Percentiles rank a stretch among this genome's conserved stretches.
These are phyloP conservation scores for Tetracladium setigerum DNA, from an alignment of 495 filamentous ascomycete genomes.

Conservation along the genomic window DNA sequence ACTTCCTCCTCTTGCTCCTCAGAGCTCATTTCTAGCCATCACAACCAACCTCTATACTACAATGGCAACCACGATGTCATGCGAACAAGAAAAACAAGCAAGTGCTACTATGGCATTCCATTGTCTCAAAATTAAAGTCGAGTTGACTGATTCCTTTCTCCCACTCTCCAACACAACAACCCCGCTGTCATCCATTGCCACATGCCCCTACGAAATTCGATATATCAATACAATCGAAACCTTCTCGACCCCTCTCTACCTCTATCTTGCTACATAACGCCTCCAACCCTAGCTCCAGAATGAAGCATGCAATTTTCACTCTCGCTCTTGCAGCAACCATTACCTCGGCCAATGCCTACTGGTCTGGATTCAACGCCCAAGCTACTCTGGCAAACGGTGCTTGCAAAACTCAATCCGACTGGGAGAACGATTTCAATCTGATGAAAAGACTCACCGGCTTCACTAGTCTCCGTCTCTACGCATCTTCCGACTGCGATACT, in stretches of 20 bases:
- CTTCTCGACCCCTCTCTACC: not conserved
- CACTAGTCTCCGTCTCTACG: slow-evolving; percentile 54
- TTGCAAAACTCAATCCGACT: slow-evolving; percentile 58
- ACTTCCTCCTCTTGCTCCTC: too few relatives aligned
- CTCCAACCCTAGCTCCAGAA: slow-evolving; percentile 2
- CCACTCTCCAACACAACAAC: too few relatives aligned
- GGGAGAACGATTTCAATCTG: slow-evolving; percentile 59
- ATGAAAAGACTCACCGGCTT: slow-evolving; percentile 65
- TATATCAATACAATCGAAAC: too few relatives aligned
- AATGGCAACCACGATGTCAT: too few relatives aligned
- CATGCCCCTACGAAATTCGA: too few relatives aligned
- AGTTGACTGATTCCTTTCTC: too few relatives aligned
- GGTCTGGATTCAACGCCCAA: slow-evolving; percentile 79
- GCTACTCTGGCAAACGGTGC: slow-evolving; percentile 49
- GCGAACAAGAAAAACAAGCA: too few relatives aligned
- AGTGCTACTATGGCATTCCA: too few relatives aligned
- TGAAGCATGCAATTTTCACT: slow-evolving; percentile 7
- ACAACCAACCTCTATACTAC: too few relatives aligned
- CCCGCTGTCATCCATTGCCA: too few relatives aligned
- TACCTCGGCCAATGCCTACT: slow-evolving; percentile 23
- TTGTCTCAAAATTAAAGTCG: too few relatives aligned
- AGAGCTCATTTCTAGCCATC: too few relatives aligned
- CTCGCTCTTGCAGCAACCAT: slow-evolving; percentile 16
- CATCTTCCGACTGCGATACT: slow-evolving; percentile 39
- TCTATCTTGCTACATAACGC: not conserved